Percentiles rank a stretch among this genome's conserved stretches.
phyloP scores from a whole-genome alignment of 371 early-diverging fungal genomes.

The Circinella minor region DNA sequence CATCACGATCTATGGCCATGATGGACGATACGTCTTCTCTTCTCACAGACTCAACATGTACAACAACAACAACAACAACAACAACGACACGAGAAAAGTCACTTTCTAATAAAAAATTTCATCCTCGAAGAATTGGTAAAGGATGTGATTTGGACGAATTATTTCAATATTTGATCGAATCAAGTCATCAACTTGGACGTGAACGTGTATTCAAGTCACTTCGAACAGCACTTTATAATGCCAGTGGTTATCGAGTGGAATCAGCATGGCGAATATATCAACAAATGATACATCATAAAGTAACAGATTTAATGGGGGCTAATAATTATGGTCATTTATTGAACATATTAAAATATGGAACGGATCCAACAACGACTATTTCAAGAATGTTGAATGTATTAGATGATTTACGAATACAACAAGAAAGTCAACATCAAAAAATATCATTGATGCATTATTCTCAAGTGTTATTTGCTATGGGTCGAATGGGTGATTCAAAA shows the following conservation, averaged over 20 bases:
- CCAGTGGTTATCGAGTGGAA: slow-evolving; percentile 21
- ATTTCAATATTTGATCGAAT: slow-evolving; percentile 10
- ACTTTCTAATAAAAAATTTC: slow-evolving; percentile 2
- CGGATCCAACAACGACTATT: slow-evolving; percentile 9
- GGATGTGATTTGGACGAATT: slow-evolving; percentile 17
- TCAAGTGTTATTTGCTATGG: slow-evolving; percentile 44
- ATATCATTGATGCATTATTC: slow-evolving; percentile 23
- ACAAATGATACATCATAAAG: slow-evolving; percentile 30
- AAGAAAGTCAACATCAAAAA: background rate
- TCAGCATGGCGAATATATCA: slow-evolving; percentile 45
- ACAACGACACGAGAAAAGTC: background rate
- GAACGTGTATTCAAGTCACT: slow-evolving; percentile 30
- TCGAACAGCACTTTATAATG: slow-evolving; percentile 37
- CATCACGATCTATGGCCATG: slow-evolving; percentile 4
- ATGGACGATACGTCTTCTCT: background rate
- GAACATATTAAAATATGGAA: slow-evolving; percentile 38
- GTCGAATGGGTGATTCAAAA: slow-evolving; percentile 28
- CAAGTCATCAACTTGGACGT: slow-evolving; percentile 5
- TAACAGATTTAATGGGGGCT: slow-evolving; percentile 28
- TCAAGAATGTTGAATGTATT: slow-evolving; percentile 30
- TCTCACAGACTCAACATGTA: background rate
- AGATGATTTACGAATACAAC: slow-evolving; percentile 39
- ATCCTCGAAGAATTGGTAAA: slow-evolving; percentile 19
- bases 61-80: slow-evolving; percentile 8
- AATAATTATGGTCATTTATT: slow-evolving; percentile 47